Conservation (phyloP, 2,329 filamentous ascomycete species). For the Aspergillus glaucus region DNA sequence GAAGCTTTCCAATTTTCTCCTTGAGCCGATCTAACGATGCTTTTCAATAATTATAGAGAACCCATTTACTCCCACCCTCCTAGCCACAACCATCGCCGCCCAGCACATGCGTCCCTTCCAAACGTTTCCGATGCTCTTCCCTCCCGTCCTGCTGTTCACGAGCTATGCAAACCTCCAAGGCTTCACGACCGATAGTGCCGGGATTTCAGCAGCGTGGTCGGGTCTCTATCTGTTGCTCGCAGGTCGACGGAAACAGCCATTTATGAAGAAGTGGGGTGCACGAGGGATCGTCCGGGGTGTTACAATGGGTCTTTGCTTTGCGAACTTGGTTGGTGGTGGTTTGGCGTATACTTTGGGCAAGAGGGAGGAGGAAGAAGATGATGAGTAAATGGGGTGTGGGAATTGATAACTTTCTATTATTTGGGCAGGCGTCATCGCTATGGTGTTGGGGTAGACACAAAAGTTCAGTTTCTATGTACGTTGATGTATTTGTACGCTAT, state of each 20-base stretch:
- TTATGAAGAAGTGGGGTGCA: constrained; percentile 41
- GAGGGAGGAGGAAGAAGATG: constrained; percentile 32
- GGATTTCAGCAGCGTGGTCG: constrained; percentile 59
- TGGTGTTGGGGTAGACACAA: neutral
- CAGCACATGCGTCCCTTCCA: constrained; percentile 63
- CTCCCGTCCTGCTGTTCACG: constrained; percentile 59
- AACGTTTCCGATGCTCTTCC: constrained; percentile 60
- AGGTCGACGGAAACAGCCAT: constrained; percentile 46
- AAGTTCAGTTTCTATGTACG: neutral
- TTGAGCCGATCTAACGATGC: too few species aligned
- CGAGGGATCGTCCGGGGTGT: constrained; percentile 40
- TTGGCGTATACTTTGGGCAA: constrained; percentile 42
- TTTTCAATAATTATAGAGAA: constrained; percentile 43
- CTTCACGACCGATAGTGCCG: constrained; percentile 58
- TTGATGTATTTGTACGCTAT: neutral
- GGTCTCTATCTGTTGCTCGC: constrained; percentile 60
- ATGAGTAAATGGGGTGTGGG: neutral
- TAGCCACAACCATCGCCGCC: constrained; percentile 60
- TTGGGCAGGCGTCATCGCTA: neutral
- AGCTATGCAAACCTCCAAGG: constrained; percentile 59
- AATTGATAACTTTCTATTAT: neutral
- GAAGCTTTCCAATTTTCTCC: too few species aligned
- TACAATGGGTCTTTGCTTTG: constrained; percentile 41
- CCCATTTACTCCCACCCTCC: constrained; percentile 57
- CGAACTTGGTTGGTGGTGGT: constrained; percentile 42